These are phyloP conservation scores for Salisapilia sapeloensis DNA, from an alignment of 352 stramenopile genomes.

Conservation along the genomic window DNA sequence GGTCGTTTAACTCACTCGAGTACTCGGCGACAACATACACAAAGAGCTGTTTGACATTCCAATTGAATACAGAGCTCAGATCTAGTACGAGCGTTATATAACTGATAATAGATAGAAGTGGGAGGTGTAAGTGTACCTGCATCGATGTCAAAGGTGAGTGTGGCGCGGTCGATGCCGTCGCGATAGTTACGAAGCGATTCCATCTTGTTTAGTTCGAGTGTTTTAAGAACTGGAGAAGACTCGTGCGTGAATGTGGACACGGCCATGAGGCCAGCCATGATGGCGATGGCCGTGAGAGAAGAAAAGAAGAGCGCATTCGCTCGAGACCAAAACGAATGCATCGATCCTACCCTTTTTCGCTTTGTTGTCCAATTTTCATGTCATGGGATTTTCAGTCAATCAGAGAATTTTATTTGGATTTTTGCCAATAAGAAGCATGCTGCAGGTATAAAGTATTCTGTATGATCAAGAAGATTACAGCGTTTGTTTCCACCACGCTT, in stretches of 20 bases:
- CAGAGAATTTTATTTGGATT: too few species aligned
- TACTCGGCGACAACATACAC: constrained; percentile 80
- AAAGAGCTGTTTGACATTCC: constrained; percentile 83
- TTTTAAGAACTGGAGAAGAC: constrained; percentile 27
- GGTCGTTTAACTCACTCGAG: constrained; percentile 29
- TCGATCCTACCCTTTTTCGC: too few species aligned
- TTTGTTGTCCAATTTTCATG: too few species aligned
- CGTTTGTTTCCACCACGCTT: too few species aligned
- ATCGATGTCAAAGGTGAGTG: constrained; percentile 69
- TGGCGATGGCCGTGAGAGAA: constrained; percentile 52
- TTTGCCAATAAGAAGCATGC: too few species aligned
- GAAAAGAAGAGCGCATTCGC: constrained; percentile 71
- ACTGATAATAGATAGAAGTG: too few species aligned
- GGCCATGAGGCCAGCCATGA: constrained; percentile 59
- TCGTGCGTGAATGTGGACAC: constrained; percentile 57
- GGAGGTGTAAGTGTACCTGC: constrained; percentile 18
- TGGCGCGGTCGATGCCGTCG: constrained; percentile 61
- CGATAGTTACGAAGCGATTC: constrained; percentile 74
- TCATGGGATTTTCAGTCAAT: too few species aligned
- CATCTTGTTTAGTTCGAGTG: constrained; percentile 42
- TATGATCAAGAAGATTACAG: too few species aligned
- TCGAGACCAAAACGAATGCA: constrained; percentile 79
- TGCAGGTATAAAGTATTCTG: too few species aligned
- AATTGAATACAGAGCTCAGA: constrained; percentile 79
- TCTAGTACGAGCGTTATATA: constrained; percentile 11